Base-by-base conservation (phyloP, 1,139 yeast genomes). In the Lodderomyces theae region DNA sequence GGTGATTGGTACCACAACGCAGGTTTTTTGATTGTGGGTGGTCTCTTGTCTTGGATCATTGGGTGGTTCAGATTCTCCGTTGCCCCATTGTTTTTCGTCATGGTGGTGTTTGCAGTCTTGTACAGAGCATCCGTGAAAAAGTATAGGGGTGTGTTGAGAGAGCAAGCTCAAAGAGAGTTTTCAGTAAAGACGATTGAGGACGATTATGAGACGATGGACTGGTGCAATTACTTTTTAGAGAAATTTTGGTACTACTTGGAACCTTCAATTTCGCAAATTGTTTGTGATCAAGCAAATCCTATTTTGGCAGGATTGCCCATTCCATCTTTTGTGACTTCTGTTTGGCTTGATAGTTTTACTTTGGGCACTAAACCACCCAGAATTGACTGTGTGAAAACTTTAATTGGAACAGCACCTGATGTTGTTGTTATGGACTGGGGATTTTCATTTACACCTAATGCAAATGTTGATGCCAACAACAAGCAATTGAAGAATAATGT, bases 381-480 rank as follows among this genome's bases (percentile, higher is more conserved):
- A 61, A 73, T 92, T 46, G 97, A 92, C 56, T 74, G 75, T 47
- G 97, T 90, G 19, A 86, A 92, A 57, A 87, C 97, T 2, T 77
- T 89, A 53, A 85, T 82, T 37, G 88, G 92, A 46, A 90, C 97
- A 17, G 83, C 80, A 23, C 86, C 86, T 47, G 97, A 90, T 57
- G 83, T 92, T 43, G 95, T 90, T 12, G 96, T 92, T 38, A 89
- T 94, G 96, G 95, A 92, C 69, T 92, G 96, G 96, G 82, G 83
- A 40, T 69, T 85, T 42, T 82, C 96, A 1, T 87, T 89, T 64
- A 85, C 88, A 32, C 98, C 98, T n/a, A 87, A 87, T 61, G 87
- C 89, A 38, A 64, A 79, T 41, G 83, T 84, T 38, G 98, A 92
- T 61, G 69, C 88, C 52, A 87, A 87, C 45, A 78, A 80, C 30